Percentiles rank a stretch among this genome's conserved stretches.
phyloP scores from a whole-genome alignment of 257 asterid species.

The Ballota nigra region DNA sequence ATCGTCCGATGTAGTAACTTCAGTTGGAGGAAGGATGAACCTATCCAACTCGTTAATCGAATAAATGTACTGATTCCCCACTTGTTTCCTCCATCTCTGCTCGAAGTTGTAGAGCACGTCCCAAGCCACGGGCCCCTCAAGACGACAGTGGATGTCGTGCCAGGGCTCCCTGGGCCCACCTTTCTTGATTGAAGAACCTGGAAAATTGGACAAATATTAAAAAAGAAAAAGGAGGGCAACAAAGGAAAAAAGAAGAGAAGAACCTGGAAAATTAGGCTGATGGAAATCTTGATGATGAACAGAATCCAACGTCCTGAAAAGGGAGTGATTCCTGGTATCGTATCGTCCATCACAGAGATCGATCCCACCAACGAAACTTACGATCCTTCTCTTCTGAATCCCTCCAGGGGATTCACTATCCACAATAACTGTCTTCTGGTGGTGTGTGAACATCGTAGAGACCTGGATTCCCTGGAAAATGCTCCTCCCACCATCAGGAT shows the following conservation, averaged over 20 bases:
- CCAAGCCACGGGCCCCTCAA: conserved; percentile 94
- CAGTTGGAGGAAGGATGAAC: conserved; percentile 43
- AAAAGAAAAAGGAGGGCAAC: no score
- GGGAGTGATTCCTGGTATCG: conserved; percentile 58
- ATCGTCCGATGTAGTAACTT: conserved; percentile 37
- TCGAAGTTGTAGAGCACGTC: conserved; percentile 88
- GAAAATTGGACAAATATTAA: not conserved
- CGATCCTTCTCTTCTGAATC: conserved; percentile 42
- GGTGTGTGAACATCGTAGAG: conserved; percentile 85
- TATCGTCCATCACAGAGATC: conserved; percentile 92
- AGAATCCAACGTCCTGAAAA: conserved; percentile 56
- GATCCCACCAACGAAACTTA: conserved; percentile 85
- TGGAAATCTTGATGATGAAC: conserved; percentile 73
- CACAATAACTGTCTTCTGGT: conserved; percentile 71
- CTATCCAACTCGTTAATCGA: conserved; percentile 43
- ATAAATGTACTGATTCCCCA: conserved; percentile 38
- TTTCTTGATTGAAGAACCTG: conserved; percentile 60
- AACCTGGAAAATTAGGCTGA: conserved; percentile 81
- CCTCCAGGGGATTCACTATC: conserved; percentile 40
- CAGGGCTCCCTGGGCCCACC: conserved; percentile 98
- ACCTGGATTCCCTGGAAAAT: conserved; percentile 63
- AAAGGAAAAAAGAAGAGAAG: conserved; percentile 23
- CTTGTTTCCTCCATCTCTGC: conserved; percentile 84
- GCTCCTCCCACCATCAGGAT: conserved; percentile 55
- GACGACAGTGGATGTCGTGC: conserved; percentile 83